Base-by-base conservation (phyloP, 2,329 filamentous ascomycete species). In the Hypoxylon rubiginosum region DNA sequence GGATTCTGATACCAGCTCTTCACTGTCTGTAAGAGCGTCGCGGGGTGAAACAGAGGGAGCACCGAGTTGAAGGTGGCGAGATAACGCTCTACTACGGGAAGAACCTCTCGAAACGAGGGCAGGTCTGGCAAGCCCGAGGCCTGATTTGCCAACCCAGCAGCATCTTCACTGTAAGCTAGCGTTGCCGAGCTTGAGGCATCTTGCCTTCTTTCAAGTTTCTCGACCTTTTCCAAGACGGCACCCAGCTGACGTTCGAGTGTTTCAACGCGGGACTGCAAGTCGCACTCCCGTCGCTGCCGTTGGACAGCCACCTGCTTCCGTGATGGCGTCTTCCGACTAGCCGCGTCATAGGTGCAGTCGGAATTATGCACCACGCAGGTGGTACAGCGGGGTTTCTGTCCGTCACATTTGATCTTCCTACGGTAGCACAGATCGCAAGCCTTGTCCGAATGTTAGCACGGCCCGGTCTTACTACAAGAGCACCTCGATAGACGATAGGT, bases 1-100 rank as follows among this genome's bases (percentile, higher is more conserved):
- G 71, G 66, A 1, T 73, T 68, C 9, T 68, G 69, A 34, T 80
- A 81, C 75, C 77, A 81, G 0, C 61, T 62, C n/a, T 71, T 71
- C 0, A 81, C 68, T 52, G 76, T 68, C 2, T 68, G 70, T 68
- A 80, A 77, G 28, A 81, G 79, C 0, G 65, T 70, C 0, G 56
- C 30, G 6, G 76, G 74, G 19, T 77, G 68, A 39, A 81, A 81
- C 0, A 81, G 72, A 1, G 80, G 79, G 2, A 80, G 62, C 0
- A 78, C 64, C 1, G 60, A 36, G 59, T 80, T 81, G 55, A 75
- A 78, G 0, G 67, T 69, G 5, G 62, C 54, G 39, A 81, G 79
- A 63, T 78, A 81, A 59, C 75, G 73, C 46, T 81, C 75, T 3
- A 80, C 66, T 3, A 76, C 59, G 9, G 77, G 77, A 1, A 78